A percentile compares a stretch with the other conserved stretches of the same genome.
These are phyloP conservation scores for Starmerella bombicola DNA, from an alignment of 805 yeast genomes.

Conservation along the genomic window DNA sequence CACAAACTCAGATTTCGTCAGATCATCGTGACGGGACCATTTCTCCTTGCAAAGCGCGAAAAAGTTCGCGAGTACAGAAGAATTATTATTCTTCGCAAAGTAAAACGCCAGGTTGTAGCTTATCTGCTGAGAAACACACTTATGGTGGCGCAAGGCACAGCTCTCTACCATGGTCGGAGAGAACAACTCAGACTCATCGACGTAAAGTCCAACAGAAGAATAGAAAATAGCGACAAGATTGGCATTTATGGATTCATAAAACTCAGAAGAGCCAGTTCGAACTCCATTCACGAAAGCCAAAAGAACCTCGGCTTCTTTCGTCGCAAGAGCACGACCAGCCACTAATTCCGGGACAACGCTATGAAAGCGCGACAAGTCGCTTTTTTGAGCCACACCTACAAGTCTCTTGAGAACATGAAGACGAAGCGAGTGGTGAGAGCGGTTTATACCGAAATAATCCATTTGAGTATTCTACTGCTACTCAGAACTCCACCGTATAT, in stretches of 20 bases:
- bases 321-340: background rate
- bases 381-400: background rate
- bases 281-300: background rate
- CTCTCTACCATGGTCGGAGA: constrained; percentile 24
- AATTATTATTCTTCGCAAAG: background rate
- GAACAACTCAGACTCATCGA: constrained; percentile 25
- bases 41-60: constrained; percentile 2
- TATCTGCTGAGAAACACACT: constrained; percentile 18
- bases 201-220: constrained; percentile 36
- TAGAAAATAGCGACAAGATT: constrained; percentile 23
- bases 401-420: constrained; percentile 15
- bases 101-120: constrained; percentile 5
- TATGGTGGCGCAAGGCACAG: constrained; percentile 33
- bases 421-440: constrained; percentile 10
- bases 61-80: constrained; percentile 1
- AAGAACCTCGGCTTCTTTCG: constrained; percentile 3
- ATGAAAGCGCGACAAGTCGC: background rate
- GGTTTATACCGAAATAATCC: constrained; percentile 18
- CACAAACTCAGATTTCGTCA: background rate
- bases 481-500: too few relatives aligned
- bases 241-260: background rate
- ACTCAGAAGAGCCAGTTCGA: background rate
- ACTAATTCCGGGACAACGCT: background rate
- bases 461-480: constrained; percentile 4
- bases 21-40: constrained; percentile 2